Evolutionary conservation across 1,284 basidiomycete genomes (phyloP).

Genomic region (Mycosarcoma mackinlayi): DNA sequence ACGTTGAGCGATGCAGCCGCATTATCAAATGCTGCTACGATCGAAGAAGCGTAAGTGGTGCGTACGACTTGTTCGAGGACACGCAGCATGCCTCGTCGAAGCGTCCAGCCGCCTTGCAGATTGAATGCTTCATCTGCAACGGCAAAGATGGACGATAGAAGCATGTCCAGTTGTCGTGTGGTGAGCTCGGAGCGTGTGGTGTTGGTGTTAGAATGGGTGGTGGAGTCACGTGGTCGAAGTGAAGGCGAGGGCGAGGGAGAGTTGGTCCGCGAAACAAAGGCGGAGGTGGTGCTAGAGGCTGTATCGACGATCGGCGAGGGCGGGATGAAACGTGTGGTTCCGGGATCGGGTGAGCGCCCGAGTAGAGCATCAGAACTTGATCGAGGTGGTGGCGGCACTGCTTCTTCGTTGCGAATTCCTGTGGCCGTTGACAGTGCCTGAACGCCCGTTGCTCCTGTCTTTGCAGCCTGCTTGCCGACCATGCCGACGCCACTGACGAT

Average conservation of each 20-base stretch:
- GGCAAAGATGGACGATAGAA: constrained; percentile 66
- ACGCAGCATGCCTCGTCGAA: constrained; percentile 66
- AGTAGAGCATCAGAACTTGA: neutral
- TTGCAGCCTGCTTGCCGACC: constrained; percentile 57
- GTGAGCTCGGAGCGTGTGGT: constrained; percentile 29
- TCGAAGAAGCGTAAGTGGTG: constrained; percentile 61
- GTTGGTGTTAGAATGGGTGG: neutral
- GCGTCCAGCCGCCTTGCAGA: constrained; percentile 66
- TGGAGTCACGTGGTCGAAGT: constrained; percentile 6
- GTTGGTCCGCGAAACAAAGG: constrained; percentile 37
- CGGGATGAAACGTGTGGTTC: constrained; percentile 1
- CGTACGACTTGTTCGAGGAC: constrained; percentile 67
- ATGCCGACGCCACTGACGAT: constrained; percentile 57
- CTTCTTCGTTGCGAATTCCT: constrained; percentile 1
- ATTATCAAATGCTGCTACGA: constrained; percentile 60
- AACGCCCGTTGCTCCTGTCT: constrained; percentile 27
- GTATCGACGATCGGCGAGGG: constrained; percentile 24
- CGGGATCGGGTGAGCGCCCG: constrained; percentile 9
- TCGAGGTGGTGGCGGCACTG: neutral
- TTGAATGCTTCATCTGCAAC: constrained; percentile 68
- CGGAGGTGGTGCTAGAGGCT: constrained; percentile 27
- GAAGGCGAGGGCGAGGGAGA: constrained; percentile 37
- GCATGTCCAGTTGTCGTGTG: constrained; percentile 60
- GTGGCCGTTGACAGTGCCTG: constrained; percentile 25
- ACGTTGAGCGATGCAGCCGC: constrained; percentile 54